Conservation (phyloP, 352 stramenopile species). For the Pythium brachiatum region DNA sequence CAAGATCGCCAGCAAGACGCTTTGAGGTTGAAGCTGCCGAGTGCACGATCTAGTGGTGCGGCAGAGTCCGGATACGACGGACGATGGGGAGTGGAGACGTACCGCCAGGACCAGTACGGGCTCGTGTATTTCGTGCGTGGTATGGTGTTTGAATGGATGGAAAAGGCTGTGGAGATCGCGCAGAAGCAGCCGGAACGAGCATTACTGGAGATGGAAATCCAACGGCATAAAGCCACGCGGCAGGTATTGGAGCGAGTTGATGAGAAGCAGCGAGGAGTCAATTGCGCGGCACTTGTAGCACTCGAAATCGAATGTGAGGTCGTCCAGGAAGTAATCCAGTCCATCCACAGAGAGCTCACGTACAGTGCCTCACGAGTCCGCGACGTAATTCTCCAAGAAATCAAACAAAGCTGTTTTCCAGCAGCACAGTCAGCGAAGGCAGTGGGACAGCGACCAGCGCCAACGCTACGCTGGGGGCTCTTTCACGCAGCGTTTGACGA, state of each 20-base stretch:
- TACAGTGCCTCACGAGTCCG: constrained; percentile 27
- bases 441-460: neutral
- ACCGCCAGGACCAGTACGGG: constrained; percentile 29
- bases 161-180: constrained; percentile 25
- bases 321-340: constrained; percentile 29
- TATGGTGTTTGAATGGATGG: constrained; percentile 45
- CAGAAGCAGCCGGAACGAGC: constrained; percentile 25
- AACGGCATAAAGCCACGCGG: constrained; percentile 27
- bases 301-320: constrained; percentile 29
- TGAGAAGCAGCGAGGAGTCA: constrained; percentile 8
- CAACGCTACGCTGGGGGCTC: neutral
- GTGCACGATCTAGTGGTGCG: neutral
- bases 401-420: constrained; percentile 35
- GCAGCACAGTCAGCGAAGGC: neutral
- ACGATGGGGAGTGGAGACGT: constrained; percentile 40
- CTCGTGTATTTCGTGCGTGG: constrained; percentile 39
- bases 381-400: constrained; percentile 5
- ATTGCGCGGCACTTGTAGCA: constrained; percentile 17
- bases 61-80: constrained; percentile 27
- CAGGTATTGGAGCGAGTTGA: constrained; percentile 24
- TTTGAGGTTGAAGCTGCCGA: neutral
- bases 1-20: constrained; percentile 30
- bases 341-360: constrained; percentile 39
- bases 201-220: constrained; percentile 31
- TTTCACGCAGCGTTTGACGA: constrained; percentile 4